Conservation (phyloP, 1,284 basidiomycete species). For the Ustilago nuda region DNA sequence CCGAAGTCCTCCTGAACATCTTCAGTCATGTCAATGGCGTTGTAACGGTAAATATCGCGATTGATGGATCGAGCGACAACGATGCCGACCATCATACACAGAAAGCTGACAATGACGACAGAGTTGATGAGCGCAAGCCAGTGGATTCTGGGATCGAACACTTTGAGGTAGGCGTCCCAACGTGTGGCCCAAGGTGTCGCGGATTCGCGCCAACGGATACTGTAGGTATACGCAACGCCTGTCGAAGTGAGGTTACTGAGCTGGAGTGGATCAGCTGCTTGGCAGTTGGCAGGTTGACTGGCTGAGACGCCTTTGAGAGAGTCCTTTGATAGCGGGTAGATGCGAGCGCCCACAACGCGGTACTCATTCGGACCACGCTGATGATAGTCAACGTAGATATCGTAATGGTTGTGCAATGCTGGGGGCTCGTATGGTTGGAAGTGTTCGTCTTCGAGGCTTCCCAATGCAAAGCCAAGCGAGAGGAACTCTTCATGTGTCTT, state of each 20-base stretch:
- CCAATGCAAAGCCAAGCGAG: slow-evolving; percentile 70
- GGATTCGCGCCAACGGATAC: slow-evolving; percentile 88
- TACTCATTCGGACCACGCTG: slow-evolving; percentile 60
- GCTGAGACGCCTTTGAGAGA: slow-evolving; percentile 42
- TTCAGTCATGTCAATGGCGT: slow-evolving; percentile 91
- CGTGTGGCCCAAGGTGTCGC: slow-evolving; percentile 81
- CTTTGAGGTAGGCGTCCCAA: slow-evolving; percentile 86
- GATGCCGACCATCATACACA: slow-evolving; percentile 89
- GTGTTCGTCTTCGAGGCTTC: slow-evolving; percentile 69
- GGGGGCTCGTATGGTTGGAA: slow-evolving; percentile 60
- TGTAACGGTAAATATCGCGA: slow-evolving; percentile 94
- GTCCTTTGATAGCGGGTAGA: slow-evolving; percentile 58
- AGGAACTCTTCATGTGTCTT: slow-evolving; percentile 74
- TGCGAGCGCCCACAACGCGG: slow-evolving; percentile 66
- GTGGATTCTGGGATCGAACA: slow-evolving; percentile 71
- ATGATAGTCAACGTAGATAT: slow-evolving; percentile 67
- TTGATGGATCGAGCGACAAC: slow-evolving; percentile 87
- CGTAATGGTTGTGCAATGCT: slow-evolving; percentile 67
- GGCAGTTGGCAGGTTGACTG: slow-evolving; percentile 44
- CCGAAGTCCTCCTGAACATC: slow-evolving; percentile 98
- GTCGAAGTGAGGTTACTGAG: slow-evolving; percentile 75
- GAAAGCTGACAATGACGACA: slow-evolving; percentile 77
- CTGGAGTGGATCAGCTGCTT: slow-evolving; percentile 47
- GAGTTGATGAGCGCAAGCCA: slow-evolving; percentile 94
- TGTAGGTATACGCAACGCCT: slow-evolving; percentile 87